A percentile compares a stretch with the other conserved stretches of the same genome.
phyloP scores from a whole-genome alignment of 2,329 filamentous ascomycete species.

The Neoscytalidium dimidiatum region DNA sequence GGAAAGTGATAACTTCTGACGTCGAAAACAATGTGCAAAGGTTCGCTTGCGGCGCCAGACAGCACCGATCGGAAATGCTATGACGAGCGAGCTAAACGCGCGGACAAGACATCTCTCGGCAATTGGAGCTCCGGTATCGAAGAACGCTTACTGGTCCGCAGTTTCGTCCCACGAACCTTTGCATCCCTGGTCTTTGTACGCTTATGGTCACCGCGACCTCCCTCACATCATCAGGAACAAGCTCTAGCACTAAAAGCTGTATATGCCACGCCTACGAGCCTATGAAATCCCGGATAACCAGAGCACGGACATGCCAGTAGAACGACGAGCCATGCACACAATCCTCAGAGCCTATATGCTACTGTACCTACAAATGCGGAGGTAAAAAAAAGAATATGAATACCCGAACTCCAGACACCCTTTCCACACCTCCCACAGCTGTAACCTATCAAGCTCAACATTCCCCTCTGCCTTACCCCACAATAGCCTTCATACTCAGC shows the following conservation, averaged over 20 bases:
- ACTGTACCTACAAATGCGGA: background rate
- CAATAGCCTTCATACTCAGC: slow-evolving; percentile 87
- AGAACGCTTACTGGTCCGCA: too few species aligned
- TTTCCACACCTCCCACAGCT: background rate
- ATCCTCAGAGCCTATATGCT: background rate
- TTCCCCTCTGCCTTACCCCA: slow-evolving; percentile 42
- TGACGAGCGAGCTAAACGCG: too few species aligned
- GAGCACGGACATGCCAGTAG: background rate
- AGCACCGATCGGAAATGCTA: too few species aligned
- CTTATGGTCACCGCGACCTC: too few species aligned
- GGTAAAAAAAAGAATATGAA: background rate
- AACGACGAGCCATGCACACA: background rate
- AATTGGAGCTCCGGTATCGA: too few species aligned
- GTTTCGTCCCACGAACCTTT: too few species aligned
- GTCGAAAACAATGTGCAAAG: background rate
- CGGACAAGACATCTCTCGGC: too few species aligned
- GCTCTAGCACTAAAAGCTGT: background rate
- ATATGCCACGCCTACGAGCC: background rate
- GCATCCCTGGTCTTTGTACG: too few species aligned
- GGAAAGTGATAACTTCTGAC: background rate
- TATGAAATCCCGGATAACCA: background rate
- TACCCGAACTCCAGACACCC: background rate
- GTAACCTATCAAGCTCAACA: background rate
- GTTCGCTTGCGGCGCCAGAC: too few species aligned
- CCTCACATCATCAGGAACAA: background rate